Percentiles rank a stretch among this genome's conserved stretches.
These are phyloP conservation scores for Immersiporthe knoxdaviesiana DNA, from an alignment of 2,329 filamentous ascomycete species.

Conservation along the genomic window DNA sequence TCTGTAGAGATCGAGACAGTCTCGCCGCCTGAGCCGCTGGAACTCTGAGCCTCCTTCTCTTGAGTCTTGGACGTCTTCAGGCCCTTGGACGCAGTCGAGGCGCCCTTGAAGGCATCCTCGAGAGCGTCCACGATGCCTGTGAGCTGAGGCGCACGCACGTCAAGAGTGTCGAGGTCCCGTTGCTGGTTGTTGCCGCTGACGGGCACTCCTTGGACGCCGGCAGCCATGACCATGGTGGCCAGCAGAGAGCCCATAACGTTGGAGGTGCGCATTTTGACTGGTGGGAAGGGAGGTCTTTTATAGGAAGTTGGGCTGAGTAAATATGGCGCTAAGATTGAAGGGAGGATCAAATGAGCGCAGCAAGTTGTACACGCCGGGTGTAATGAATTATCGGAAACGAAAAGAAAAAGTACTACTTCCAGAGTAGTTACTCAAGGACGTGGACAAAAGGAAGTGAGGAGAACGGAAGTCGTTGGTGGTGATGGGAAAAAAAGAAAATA, in stretches of 20 bases:
- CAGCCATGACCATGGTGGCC: conserved; percentile 1
- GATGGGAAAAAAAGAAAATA: neutral
- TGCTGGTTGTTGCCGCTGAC: neutral
- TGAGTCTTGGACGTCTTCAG: neutral
- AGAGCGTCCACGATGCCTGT: neutral
- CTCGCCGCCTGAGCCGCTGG: too few species aligned
- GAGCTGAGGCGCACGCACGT: neutral
- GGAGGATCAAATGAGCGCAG: neutral
- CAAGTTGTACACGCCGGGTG: neutral
- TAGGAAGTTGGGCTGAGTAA: too few species aligned
- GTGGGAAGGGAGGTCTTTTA: neutral
- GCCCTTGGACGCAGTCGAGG: neutral
- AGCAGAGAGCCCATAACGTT: neutral
- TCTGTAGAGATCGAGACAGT: too few species aligned
- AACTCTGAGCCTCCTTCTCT: neutral
- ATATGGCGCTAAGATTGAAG: too few species aligned
- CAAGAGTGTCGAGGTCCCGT: neutral
- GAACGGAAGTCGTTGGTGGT: neutral
- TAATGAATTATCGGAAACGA: neutral
- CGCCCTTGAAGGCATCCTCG: neutral
- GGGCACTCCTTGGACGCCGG: neutral
- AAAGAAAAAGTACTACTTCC: neutral
- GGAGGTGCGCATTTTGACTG: neutral
- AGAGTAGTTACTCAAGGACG: neutral
- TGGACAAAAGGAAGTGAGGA: neutral